Conservation (phyloP, 2,329 filamentous ascomycete genomes). For the Colletotrichum magnum region DNA sequence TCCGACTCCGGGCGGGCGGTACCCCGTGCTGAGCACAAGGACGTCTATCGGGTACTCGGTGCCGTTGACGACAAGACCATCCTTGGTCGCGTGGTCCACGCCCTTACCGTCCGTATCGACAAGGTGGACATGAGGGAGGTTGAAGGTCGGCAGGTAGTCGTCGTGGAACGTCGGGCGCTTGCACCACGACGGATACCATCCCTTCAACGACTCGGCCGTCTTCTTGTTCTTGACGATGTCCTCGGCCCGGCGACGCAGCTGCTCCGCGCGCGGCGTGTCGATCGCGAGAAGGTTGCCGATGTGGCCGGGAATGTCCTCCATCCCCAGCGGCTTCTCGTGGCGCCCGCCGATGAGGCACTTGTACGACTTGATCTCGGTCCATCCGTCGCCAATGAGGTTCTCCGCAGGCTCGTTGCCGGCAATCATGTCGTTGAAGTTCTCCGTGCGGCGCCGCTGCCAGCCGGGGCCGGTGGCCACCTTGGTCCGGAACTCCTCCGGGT, state of each 20-base stretch:
- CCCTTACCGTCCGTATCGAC: conserved; percentile 72
- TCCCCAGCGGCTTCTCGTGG: conserved; percentile 40
- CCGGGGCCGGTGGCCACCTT: conserved; percentile 54
- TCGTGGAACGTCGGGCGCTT: conserved; percentile 76
- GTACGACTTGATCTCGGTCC: conserved; percentile 58
- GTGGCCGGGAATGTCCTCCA: conserved; percentile 48
- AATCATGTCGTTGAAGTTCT: conserved; percentile 59
- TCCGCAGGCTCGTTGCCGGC: conserved; percentile 48
- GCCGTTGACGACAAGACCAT: conserved; percentile 62
- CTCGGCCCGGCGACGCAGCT: conserved; percentile 62
- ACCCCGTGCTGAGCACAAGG: conserved; percentile 56
- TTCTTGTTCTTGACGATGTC: conserved; percentile 65
- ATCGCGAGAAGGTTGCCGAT: conserved; percentile 53
- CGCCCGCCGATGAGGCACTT: conserved; percentile 52
- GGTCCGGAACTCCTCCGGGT: conserved; percentile 56
- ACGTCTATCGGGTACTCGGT: conserved; percentile 63
- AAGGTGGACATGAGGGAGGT: conserved; percentile 69
- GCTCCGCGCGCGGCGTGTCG: conserved; percentile 59
- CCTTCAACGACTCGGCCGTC: conserved; percentile 67
- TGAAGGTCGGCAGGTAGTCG: conserved; percentile 71
- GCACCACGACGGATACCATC: conserved; percentile 74
- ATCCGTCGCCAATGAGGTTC: conserved; percentile 65
- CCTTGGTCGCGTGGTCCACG: conserved; percentile 59
- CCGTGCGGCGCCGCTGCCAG: conserved; percentile 63
- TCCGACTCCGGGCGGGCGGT: conserved; percentile 48